phyloP scores from a whole-genome alignment of 2,329 filamentous ascomycete genomes.

The Aspergillus ochraceus region DNA sequence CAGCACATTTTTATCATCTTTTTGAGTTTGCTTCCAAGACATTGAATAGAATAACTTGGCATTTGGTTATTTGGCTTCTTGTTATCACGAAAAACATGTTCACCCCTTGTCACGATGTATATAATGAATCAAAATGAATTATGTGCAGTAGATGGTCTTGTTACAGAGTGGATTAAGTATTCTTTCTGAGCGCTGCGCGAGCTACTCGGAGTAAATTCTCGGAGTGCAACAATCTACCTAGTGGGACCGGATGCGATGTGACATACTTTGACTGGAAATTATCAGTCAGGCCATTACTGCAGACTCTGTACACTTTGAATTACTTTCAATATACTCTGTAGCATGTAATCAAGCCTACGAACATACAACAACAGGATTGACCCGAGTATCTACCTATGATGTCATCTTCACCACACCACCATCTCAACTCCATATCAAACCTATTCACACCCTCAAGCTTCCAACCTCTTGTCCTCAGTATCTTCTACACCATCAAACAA shows the following conservation, averaged over 20 bases:
- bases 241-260: too few species aligned
- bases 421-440: background rate
- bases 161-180: background rate
- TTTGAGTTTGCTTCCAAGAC: background rate
- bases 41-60: background rate
- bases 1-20: background rate
- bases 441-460: too few species aligned
- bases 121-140: slow-evolving; percentile 10
- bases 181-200: background rate
- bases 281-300: too few species aligned
- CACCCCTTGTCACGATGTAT: slow-evolving; percentile 12
- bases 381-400: background rate
- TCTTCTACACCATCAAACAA: background rate
- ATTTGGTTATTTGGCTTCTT: background rate
- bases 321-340: too few species aligned
- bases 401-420: background rate
- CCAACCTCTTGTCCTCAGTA: too few species aligned
- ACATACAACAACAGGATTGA: too few species aligned
- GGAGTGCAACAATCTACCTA: background rate
- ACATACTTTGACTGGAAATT: too few species aligned
- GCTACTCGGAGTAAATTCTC: background rate
- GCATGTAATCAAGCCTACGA: too few species aligned
- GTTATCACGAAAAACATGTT: background rate
- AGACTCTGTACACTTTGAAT: too few species aligned
- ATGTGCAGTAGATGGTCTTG: background rate